phyloP scores from a whole-genome alignment of 2,329 filamentous ascomycete species.

The Aspergillus terreus region DNA sequence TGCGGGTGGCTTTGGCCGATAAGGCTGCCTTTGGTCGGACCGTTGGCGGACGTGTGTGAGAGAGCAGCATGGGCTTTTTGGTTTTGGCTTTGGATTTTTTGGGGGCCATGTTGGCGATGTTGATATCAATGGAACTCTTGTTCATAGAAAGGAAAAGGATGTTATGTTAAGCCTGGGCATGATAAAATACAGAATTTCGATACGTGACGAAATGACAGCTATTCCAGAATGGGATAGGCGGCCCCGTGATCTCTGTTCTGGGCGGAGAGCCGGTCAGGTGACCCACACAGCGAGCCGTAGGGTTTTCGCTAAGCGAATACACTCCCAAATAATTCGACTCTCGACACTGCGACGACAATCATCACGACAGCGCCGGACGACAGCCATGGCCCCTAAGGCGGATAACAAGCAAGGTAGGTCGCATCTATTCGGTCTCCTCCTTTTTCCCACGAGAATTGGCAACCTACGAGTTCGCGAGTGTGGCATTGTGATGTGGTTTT shows the following conservation, averaged over 20 bases:
- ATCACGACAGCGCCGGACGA: conserved; percentile 42
- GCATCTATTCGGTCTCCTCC: conserved; percentile 12
- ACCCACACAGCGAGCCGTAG: conserved; percentile 34
- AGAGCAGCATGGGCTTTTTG: conserved; percentile 38
- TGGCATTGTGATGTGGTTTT: conserved; percentile 12
- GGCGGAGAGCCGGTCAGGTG: conserved; percentile 28
- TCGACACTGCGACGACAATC: conserved; percentile 41
- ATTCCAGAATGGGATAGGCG: not conserved
- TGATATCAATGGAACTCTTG: not conserved
- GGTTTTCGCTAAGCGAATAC: conserved; percentile 39
- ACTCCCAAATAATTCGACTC: conserved; percentile 35
- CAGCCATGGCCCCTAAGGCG: conserved; percentile 46
- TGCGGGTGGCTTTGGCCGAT: conserved; percentile 56
- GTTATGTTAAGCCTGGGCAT: not conserved
- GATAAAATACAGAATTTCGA: not conserved
- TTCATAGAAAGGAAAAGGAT: not conserved
- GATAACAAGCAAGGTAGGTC: conserved; percentile 47
- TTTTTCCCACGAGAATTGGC: conserved; percentile 11
- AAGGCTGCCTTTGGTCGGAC: conserved; percentile 37
- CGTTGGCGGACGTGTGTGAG: conserved; percentile 45
- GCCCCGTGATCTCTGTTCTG: not conserved
- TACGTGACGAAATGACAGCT: not conserved
- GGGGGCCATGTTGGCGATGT: conserved; percentile 22
- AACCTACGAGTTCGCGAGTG: conserved; percentile 17
- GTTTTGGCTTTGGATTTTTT: conserved; percentile 30